Evolutionary conservation across 1,284 basidiomycete species (phyloP), one percentile per base, ranked within the genome.

Genomic region (Wallemia ichthyophaga): DNA sequence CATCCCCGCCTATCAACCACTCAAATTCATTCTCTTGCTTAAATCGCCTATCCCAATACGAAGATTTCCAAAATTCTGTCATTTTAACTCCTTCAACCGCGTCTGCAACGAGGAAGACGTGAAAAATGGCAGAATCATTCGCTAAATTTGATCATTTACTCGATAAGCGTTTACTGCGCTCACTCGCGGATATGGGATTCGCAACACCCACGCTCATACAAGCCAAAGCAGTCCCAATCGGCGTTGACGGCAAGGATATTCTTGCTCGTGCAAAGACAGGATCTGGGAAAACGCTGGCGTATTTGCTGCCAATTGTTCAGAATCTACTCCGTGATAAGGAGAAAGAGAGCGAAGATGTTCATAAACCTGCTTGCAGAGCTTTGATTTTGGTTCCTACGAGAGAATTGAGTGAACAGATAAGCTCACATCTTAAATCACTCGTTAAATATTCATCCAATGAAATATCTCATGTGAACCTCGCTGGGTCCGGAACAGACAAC

Each of bases 271-370:
- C 94, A 1, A 78, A 86, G 32, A 98, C 94, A 1, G 94, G 94
- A 15, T 89, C 85, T 61, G 94, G 94, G 56, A 99, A 99, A 74
- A 99, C 94, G 0, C 85, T 86, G 1, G 89, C 94, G 1, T 99
- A 98, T 69, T 87, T 82, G 62, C 77, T 98, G 2, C 92, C 94
- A 0, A 71, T 91, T 19, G 73, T 88, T 0, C 92, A 98, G 68
- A 91, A 87, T 68, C 81, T 98, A 27, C 67, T 98, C 58, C 78
- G 76, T 63, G 76, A 77, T 2, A 92, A 92, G 76, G 73, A 72
- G 67, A 84, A 83, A 70, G 21, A 23, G 25, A 27, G 9, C 33
- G 62, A 63, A 60, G 58, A 71, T 62, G 68, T 68, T 62, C 28
- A 54, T 62, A 59, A 56, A 59, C 32, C 27, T 59, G 58, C 60